Percentiles rank a stretch among this genome's conserved stretches.
phyloP scores from a whole-genome alignment of 2,329 filamentous ascomycete genomes.

The Aureobasidium pullulans region DNA sequence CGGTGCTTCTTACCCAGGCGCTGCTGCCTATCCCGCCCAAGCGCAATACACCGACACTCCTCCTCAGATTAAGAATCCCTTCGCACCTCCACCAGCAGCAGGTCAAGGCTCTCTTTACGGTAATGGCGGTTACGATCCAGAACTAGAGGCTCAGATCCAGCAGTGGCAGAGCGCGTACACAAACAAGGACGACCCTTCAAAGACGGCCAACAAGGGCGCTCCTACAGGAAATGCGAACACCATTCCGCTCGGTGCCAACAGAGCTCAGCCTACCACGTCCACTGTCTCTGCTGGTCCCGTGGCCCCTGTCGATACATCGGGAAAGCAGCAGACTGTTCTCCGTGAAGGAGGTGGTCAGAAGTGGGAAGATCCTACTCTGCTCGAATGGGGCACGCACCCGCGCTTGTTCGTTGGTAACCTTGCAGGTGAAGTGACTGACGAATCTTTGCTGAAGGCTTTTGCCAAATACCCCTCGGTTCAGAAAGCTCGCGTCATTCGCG shows the following conservation, averaged over 20 bases:
- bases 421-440: constrained; percentile 94
- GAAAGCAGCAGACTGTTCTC: constrained; percentile 78
- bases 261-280: constrained; percentile 13
- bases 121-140: constrained; percentile 53
- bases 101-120: constrained; percentile 18
- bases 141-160: constrained; percentile 84
- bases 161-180: constrained; percentile 91
- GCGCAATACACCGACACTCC: constrained; percentile 29
- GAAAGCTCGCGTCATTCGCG: constrained; percentile 87
- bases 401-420: constrained; percentile 95
- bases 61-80: constrained; percentile 74
- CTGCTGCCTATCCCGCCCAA: constrained; percentile 21
- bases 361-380: constrained; percentile 80
- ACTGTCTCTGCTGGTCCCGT: constrained; percentile 27
- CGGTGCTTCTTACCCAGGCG: constrained; percentile 19
- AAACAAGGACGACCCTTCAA: constrained; percentile 49
- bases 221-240: constrained; percentile 30
- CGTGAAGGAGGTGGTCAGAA: constrained; percentile 84
- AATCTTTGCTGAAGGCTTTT: constrained; percentile 90
- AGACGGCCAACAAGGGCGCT: constrained; percentile 21
- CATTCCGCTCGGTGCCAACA: constrained; percentile 15
- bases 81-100: constrained; percentile 50
- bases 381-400: constrained; percentile 97
- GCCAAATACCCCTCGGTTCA: constrained; percentile 78
- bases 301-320: constrained; percentile 32